Base-by-base conservation (phyloP, 345 rosid species). In the Salix brachista region DNA sequence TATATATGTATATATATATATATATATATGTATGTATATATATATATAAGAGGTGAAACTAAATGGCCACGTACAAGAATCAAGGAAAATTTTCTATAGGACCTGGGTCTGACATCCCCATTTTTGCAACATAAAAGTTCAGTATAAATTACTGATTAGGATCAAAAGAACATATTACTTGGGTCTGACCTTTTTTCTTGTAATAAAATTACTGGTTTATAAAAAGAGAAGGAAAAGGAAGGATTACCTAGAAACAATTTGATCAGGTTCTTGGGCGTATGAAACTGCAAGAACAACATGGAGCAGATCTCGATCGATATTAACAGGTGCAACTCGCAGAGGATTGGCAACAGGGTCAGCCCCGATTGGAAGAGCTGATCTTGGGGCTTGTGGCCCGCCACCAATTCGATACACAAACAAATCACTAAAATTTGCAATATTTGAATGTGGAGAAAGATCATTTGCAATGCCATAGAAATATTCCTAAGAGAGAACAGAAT, bases 271-370 rank as follows among this genome's bases (percentile, higher is more conserved):
- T 79, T 86, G 85, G 68, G 99, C 97, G 70, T 89, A 90, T 28
- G 97, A 93, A 87, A 96, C 90, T 71, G 97, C 97, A 25, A 96
- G 97, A 78, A 96, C 85, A 52, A 87, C 86, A 80, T 96, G 94
- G 71, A 90, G 88, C 75, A 92, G 69, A 79, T 91, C 90, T 60
- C 79, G 82, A 74, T 86, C 91, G 16, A 90, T 77, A 76, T 79
- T 92, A 62, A 88, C 91, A 69, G 89, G 89, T 1, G 91, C 78
- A 67, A 87, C 80, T 75, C 92, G 89, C 42, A 90, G 84, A 8
- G 90, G 92, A 65, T 90, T 89, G 58, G 99, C 87, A 73, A 88
- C 85, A 67, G 93, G 87, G 72, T 87, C 85, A 42, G 93, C 90
- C 32, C 96, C 96, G 7, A 91, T 89, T 28, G 98, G 98, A 23